Evolutionary conservation across 257 asterid species (phyloP).

Genomic region (Buddleja alternifolia): DNA sequence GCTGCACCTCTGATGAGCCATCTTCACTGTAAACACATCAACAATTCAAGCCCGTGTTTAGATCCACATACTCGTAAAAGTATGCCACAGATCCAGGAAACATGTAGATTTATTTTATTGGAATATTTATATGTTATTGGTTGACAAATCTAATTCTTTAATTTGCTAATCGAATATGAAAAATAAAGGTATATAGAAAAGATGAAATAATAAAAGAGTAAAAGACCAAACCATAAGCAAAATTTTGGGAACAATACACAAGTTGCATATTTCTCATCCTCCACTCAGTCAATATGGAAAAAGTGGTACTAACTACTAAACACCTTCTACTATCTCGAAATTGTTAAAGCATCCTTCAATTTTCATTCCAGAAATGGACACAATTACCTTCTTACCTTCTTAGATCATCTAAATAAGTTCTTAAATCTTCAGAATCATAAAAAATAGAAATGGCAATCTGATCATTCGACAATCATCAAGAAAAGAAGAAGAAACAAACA

Average conservation of each 20-base stretch:
- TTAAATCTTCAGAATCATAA: too few species aligned
- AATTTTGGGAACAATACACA: neutral
- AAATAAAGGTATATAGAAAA: neutral
- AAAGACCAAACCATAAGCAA: neutral
- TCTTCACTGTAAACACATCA: conserved; percentile 70
- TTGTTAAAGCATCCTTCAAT: too few species aligned
- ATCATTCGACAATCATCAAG: too few species aligned
- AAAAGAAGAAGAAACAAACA: too few species aligned
- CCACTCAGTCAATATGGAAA: neutral
- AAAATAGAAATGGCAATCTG: too few species aligned
- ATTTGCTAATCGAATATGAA: neutral
- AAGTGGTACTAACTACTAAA: too few species aligned
- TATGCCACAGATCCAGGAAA: neutral
- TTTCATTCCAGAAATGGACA: too few species aligned
- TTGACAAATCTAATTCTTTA: conserved; percentile 10
- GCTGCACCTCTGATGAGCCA: conserved; percentile 94
- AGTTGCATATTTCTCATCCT: neutral
- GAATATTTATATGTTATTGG: neutral
- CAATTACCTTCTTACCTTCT: too few species aligned
- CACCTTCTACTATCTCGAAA: too few species aligned
- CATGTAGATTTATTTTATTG: neutral
- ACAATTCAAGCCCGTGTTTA: conserved; percentile 4
- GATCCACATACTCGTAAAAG: conserved; percentile 6
- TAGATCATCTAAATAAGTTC: too few species aligned
- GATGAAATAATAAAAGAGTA: neutral